Base-by-base conservation (phyloP, 441 rosid genomes). In the Dalechampia spathulata region DNA sequence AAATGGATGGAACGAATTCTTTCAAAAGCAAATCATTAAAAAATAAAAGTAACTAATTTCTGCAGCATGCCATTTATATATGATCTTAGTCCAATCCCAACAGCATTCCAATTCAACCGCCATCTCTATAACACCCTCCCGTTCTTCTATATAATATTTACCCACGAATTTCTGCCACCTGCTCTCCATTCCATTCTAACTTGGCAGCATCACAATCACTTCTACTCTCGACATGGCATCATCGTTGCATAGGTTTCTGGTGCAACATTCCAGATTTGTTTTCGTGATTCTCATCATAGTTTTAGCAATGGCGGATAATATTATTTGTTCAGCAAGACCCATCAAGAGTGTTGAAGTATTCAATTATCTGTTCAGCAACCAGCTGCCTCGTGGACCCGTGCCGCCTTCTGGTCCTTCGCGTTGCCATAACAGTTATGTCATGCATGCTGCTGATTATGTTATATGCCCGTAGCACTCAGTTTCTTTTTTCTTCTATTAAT, bases 361-460 rank as follows among this genome's bases (percentile, higher is more conserved):
- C 1, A 28, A 16, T 30, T 16, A 59, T 8, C 16, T 64, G 60
- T 21, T 63, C 12, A 60, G 56, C 26, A 55, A 7, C 55, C 65
- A 16, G 62, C 71, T 78, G 6, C 64, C 63, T 8, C 58, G 74
- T 45, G 83, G 68, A 22, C 69, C 61, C 0, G 79, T 70, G 67
- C 76, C 83, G 2, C 86, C 86, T 45, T 67, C 81, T 5, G 71
- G 65, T 12, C 72, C 81, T 4, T 78, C 79, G 21, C 67, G 49
- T 2, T 78, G 83, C 47, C 81, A 78, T 47, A 49, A 81, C 58
- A 58, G 15, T 16, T 26, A 49, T 22, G 3, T 30, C 23, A 52
- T 66, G 52, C 19, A 44, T 28, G 34, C 39, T 11, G 9, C 16
- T 1, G 68, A 68, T 54, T 62, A 64, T 34, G 37, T 57, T 34